phyloP scores from a whole-genome alignment of 345 rosid species.

The Bruguiera parviflora region DNA sequence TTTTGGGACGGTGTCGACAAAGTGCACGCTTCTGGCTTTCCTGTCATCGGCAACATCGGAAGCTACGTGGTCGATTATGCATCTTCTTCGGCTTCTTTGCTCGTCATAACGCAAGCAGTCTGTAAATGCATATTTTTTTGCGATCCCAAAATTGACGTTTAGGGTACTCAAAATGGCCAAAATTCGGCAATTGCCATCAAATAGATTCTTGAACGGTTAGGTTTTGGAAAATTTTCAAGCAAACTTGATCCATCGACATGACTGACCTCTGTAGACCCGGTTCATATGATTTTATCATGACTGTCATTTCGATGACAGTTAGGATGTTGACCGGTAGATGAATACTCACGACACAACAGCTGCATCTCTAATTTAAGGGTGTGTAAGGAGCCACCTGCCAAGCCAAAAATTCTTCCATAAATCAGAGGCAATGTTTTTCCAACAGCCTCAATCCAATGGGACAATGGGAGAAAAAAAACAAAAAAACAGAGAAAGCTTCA shows the following conservation, averaged over 20 bases:
- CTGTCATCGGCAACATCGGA: slow-evolving; percentile 70
- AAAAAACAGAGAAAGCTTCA: too few relatives aligned
- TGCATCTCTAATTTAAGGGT: slow-evolving; percentile 71
- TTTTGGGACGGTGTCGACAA: slow-evolving; percentile 74
- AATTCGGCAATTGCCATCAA: not conserved
- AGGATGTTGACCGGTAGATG: too few relatives aligned
- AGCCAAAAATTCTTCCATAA: not conserved
- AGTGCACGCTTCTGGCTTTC: slow-evolving; percentile 63
- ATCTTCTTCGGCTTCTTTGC: slow-evolving; percentile 56
- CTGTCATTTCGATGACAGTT: too few relatives aligned
- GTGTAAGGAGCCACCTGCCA: slow-evolving; percentile 80
- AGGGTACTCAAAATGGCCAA: not conserved
- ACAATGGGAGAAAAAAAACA: too few relatives aligned
- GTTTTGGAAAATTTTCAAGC: not conserved
- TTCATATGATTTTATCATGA: too few relatives aligned
- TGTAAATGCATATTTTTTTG: not conserved
- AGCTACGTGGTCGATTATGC: slow-evolving; percentile 60
- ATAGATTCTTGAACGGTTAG: not conserved
- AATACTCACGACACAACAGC: slow-evolving; percentile 84
- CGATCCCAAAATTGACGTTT: not conserved
- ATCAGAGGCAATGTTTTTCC: too few relatives aligned
- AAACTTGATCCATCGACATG: too few relatives aligned
- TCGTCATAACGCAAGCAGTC: slow-evolving; percentile 75
- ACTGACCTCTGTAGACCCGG: too few relatives aligned
- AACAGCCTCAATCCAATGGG: too few relatives aligned